These are phyloP conservation scores for Wallacemonas sp. DNA, from an alignment of 208 protist genomes.

Conservation along the genomic window DNA sequence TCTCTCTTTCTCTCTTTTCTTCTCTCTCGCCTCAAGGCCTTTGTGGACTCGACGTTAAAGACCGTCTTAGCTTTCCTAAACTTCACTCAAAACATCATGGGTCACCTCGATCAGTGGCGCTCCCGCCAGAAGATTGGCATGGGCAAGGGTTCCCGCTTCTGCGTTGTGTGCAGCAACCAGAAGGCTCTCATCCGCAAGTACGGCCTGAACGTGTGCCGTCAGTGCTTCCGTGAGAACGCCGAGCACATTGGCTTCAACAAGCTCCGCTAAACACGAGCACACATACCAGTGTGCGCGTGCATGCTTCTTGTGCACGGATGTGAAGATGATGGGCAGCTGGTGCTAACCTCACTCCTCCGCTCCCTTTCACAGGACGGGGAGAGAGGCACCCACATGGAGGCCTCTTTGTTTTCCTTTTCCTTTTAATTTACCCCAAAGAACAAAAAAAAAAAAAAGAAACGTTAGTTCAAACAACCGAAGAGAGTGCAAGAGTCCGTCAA, in stretches of 20 bases:
- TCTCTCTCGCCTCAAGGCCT: conserved; percentile 4
- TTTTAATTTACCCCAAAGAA: background rate
- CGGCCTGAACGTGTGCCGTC: conserved; percentile 93
- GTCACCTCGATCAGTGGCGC: conserved; percentile 92
- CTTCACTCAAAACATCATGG: conserved; percentile 48
- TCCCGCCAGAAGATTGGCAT: conserved; percentile 93
- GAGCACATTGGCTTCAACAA: conserved; percentile 92
- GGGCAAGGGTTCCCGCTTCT: conserved; percentile 89
- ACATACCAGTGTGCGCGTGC: background rate
- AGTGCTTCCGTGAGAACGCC: conserved; percentile 95
- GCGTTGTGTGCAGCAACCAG: conserved; percentile 92
- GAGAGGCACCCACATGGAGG: background rate
- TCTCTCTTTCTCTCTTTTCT: background rate
- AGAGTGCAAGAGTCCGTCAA: no score
- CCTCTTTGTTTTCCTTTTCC: conserved; percentile 14
- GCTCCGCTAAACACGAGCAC: conserved; percentile 85
- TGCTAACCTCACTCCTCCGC: background rate
- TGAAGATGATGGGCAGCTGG: conserved; percentile 1
- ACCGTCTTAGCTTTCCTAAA: background rate
- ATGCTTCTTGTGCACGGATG: background rate
- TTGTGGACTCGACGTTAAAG: background rate
- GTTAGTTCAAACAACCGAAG: no score
- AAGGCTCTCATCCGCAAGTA: conserved; percentile 95
- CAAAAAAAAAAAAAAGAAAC: background rate
- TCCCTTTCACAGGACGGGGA: background rate